These are phyloP conservation scores for Lipomyces mesembrius DNA, from an alignment of 805 yeast genomes.

Conservation along the genomic window DNA sequence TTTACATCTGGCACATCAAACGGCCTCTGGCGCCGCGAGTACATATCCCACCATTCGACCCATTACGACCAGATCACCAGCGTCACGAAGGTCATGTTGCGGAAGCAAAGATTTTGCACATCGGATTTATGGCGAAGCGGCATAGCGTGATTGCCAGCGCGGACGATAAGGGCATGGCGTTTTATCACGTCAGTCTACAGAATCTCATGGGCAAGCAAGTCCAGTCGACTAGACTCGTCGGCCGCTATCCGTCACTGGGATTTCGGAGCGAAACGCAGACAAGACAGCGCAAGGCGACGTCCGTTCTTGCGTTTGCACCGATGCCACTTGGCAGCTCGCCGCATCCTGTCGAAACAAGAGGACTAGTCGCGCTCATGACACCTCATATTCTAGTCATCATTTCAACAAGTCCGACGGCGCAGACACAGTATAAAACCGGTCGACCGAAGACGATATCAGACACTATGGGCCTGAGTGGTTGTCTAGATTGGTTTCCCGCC, in stretches of 20 bases:
- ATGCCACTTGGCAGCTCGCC: conserved; percentile 65
- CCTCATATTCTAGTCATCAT: conserved; percentile 56
- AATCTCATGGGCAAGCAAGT: conserved; percentile 58
- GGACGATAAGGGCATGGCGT: conserved; percentile 61
- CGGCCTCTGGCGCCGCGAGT: conserved; percentile 44
- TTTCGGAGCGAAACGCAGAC: conserved; percentile 42
- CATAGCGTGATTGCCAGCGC: conserved; percentile 62
- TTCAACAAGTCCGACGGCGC: conserved; percentile 57
- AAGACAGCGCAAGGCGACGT: conserved; percentile 38
- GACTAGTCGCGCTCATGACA: conserved; percentile 65
- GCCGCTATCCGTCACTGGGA: conserved; percentile 48
- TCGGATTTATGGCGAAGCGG: conserved; percentile 56
- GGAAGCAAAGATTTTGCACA: conserved; percentile 50
- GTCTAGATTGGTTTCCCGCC: conserved; percentile 69
- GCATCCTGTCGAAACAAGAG: conserved; percentile 61
- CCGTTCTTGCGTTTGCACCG: conserved; percentile 52
- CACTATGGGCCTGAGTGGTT: conserved; percentile 47
- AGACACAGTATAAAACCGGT: conserved; percentile 60
- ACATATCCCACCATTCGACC: conserved; percentile 43
- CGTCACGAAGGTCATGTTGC: conserved; percentile 48
- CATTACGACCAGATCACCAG: conserved; percentile 24
- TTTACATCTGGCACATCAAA: conserved; percentile 69
- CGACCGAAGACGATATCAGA: conserved; percentile 51
- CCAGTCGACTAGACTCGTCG: conserved; percentile 57
- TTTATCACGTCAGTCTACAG: conserved; percentile 67